Conservation (phyloP, 1,139 yeast species). For the Pichia sp. region DNA sequence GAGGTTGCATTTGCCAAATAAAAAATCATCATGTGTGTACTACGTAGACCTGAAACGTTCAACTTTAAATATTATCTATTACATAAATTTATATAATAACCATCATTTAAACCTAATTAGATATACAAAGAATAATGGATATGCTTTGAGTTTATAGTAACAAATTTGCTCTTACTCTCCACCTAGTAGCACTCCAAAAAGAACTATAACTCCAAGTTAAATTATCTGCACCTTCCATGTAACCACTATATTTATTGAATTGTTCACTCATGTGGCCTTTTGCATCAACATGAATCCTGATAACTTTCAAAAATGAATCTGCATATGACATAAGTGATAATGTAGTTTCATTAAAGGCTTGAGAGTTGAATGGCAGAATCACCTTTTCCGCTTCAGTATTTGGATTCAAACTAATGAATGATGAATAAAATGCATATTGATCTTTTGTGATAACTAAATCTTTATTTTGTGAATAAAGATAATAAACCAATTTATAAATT, state of each 20-base stretch:
- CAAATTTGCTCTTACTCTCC: conserved; percentile 41
- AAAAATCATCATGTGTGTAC: neutral
- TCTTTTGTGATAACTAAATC: conserved; percentile 31
- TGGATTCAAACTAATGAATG: conserved; percentile 19
- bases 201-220: conserved; percentile 92
- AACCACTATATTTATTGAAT: conserved; percentile 68
- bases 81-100: neutral
- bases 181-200: conserved; percentile 62
- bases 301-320: conserved; percentile 69
- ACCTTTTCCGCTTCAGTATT: conserved; percentile 17
- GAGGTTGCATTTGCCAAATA: conserved; percentile 56
- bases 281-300: conserved; percentile 63
- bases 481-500: conserved; percentile 36
- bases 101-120: neutral
- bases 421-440: conserved; percentile 21
- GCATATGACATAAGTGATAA: conserved; percentile 49
- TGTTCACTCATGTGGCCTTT: conserved; percentile 88
- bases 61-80: neutral
- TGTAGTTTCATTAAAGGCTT: conserved; percentile 41
- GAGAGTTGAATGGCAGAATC: conserved; percentile 39
- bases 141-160: neutral
- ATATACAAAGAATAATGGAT: neutral
- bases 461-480: conserved; percentile 29
- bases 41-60: neutral
- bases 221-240: conserved; percentile 78